Conservation (phyloP, 2,329 filamentous ascomycete species). For the Elsinoe perseae region DNA sequence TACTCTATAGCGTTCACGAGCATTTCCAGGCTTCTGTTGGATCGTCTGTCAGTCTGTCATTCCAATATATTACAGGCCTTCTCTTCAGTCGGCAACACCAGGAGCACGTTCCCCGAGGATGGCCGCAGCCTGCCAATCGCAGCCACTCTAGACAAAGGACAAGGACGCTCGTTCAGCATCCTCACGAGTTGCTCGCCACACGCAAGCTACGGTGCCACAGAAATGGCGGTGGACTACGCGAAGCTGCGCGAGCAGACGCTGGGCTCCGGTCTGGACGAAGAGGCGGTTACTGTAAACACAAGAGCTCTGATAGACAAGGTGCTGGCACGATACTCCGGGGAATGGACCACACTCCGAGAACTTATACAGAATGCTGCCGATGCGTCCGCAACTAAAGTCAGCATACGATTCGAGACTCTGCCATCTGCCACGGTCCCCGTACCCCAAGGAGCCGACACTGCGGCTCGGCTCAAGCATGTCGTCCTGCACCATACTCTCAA, state of each 20-base stretch:
- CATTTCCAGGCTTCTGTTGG: background rate
- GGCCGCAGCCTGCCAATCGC: background rate
- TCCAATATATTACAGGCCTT: background rate
- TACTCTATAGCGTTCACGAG: background rate
- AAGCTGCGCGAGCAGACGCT: constrained; percentile 80
- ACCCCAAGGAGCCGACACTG: constrained; percentile 57
- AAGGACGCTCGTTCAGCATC: background rate
- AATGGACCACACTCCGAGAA: constrained; percentile 82
- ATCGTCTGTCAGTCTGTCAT: too few species aligned
- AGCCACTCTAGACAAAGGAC: background rate
- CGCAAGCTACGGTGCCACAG: too few species aligned
- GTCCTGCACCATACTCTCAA: constrained; percentile 78
- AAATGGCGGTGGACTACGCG: constrained; percentile 45
- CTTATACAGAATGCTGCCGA: constrained; percentile 98
- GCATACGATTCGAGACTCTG: constrained; percentile 83
- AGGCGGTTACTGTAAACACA: constrained; percentile 96
- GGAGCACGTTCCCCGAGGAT: background rate
- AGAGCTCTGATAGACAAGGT: constrained; percentile 96
- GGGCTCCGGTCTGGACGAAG: constrained; percentile 78
- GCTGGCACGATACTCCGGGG: constrained; percentile 87
- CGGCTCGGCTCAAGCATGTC: constrained; percentile 70
- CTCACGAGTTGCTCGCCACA: background rate
- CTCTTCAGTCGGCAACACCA: background rate
- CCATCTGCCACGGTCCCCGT: constrained; percentile 71
- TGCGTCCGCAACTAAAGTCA: constrained; percentile 81